These are phyloP conservation scores for Magnolia changhungtana DNA, from an alignment of 164 flowering plant genomes.

Conservation along the genomic window DNA sequence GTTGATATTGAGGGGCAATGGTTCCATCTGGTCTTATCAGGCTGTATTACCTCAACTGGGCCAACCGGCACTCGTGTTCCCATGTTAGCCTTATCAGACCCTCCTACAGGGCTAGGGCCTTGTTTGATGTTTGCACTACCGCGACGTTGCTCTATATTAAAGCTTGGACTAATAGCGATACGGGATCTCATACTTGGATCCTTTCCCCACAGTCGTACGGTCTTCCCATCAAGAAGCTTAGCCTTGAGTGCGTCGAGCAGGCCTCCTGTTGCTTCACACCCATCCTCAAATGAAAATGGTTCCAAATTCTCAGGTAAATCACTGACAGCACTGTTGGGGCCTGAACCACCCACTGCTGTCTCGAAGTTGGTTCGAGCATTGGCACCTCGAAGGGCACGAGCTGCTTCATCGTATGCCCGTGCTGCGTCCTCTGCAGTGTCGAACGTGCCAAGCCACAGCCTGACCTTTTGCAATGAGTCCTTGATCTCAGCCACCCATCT, in stretches of 20 bases:
- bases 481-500: constrained; percentile 29
- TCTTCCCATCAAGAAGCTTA: constrained; percentile 21
- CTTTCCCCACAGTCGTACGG: constrained; percentile 6
- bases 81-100: neutral
- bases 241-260: constrained; percentile 21
- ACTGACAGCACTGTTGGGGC: neutral
- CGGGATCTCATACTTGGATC: neutral
- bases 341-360: neutral
- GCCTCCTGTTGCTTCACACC: constrained; percentile 11
- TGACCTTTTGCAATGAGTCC: constrained; percentile 27
- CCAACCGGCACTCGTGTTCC: neutral
- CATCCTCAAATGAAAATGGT: constrained; percentile 21
- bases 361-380: constrained; percentile 29
- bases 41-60: neutral
- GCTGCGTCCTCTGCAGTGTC: constrained; percentile 24
- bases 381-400: constrained; percentile 20
- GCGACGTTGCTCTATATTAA: neutral
- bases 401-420: constrained; percentile 23
- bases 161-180: neutral
- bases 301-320: neutral
- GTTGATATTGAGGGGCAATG: neutral
- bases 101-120: neutral
- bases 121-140: neutral
- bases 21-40: neutral
- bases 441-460: constrained; percentile 28